Evolutionary conservation across 305 asterid genomes (phyloP).

Genomic region (Fraxinus sp.): DNA sequence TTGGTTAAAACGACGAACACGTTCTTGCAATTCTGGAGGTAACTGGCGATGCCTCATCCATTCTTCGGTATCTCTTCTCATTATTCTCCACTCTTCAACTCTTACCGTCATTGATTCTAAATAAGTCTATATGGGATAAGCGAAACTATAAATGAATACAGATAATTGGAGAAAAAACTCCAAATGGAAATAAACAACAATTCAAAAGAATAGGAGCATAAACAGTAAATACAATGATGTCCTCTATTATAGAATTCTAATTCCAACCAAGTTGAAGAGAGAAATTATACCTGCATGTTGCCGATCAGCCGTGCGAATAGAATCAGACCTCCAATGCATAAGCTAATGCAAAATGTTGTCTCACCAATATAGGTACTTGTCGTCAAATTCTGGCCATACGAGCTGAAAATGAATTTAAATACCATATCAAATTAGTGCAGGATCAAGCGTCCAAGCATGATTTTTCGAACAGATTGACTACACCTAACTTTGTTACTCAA

Average conservation of each 20-base stretch:
- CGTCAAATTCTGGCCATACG: conserved; percentile 79
- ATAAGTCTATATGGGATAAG: conserved; percentile 53
- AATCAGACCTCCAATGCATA: conserved; percentile 74
- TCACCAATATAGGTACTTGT: conserved; percentile 95
- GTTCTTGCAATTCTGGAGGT: conserved; percentile 78
- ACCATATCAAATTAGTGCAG: background rate
- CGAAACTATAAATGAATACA: conserved; percentile 10
- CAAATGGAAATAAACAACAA: background rate
- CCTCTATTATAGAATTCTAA: background rate
- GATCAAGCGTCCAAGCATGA: background rate
- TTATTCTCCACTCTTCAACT: conserved; percentile 93
- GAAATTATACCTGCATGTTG: conserved; percentile 74
- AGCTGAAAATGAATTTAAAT: conserved; percentile 48
- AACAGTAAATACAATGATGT: background rate
- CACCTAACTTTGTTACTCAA: background rate
- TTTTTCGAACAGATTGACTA: background rate
- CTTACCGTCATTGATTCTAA: conserved; percentile 88
- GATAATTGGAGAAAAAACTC: background rate
- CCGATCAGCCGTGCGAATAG: conserved; percentile 88
- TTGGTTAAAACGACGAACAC: conserved; percentile 79
- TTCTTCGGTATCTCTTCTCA: conserved; percentile 88
- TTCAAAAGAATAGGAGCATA: background rate
- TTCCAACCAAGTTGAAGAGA: background rate
- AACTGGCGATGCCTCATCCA: conserved; percentile 99
- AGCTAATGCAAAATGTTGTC: conserved; percentile 61